Evolutionary conservation across 1,139 yeast genomes (phyloP).

Genomic region (Diutina mesorugosa): DNA sequence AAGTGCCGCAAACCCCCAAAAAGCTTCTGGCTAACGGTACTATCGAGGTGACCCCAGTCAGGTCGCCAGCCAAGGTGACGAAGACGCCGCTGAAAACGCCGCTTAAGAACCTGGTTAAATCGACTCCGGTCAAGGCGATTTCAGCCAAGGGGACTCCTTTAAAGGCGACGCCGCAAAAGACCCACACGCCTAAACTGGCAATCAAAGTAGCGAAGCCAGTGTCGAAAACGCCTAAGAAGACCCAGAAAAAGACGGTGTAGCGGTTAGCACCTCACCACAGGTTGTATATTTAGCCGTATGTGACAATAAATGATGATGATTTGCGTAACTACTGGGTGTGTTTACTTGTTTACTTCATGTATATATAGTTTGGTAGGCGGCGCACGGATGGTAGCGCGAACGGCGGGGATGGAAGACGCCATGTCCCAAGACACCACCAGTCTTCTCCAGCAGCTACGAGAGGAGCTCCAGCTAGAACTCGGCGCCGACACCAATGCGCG

Average conservation of each 20-base stretch:
- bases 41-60: background rate
- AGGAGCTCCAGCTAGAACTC: constrained; percentile 1
- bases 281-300: no score
- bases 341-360: background rate
- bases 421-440: background rate
- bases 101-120: background rate
- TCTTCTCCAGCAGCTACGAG: constrained; percentile 2
- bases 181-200: background rate
- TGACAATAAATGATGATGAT: no score
- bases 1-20: background rate
- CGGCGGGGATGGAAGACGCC: background rate
- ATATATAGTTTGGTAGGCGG: background rate
- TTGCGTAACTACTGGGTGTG: background rate
- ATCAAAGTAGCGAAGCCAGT: background rate
- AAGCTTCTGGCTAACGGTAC: background rate
- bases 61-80: background rate
- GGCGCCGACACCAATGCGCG: background rate
- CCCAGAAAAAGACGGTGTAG: background rate
- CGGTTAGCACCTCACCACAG: background rate
- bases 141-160: background rate
- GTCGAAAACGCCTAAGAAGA: background rate
- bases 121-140: background rate
- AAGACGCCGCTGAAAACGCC: background rate
- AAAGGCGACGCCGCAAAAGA: background rate
- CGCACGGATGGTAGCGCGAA: background rate